These are phyloP conservation scores for Huntiella bhutanensis DNA, from an alignment of 2,329 filamentous ascomycete species.

Conservation along the genomic window DNA sequence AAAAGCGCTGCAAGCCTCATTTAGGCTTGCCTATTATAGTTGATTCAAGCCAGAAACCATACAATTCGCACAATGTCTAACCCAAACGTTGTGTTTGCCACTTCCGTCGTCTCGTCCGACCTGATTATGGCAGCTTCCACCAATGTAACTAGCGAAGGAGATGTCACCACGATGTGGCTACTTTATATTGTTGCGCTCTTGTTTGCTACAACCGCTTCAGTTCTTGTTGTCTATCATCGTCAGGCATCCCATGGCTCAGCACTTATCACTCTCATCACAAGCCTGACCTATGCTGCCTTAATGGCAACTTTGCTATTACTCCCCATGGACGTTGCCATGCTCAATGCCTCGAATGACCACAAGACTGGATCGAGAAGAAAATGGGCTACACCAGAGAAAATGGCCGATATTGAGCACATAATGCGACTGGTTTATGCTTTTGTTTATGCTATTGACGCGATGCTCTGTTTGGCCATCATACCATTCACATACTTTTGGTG, in stretches of 20 bases:
- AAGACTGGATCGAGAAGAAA: constrained; percentile 70
- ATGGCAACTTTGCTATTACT: constrained; percentile 83
- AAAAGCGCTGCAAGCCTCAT: too few relatives aligned
- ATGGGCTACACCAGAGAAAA: constrained; percentile 72
- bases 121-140: neutral
- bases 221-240: constrained; percentile 79
- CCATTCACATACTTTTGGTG: constrained; percentile 98
- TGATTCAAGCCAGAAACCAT: too few relatives aligned
- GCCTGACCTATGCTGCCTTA: constrained; percentile 69
- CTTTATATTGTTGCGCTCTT: constrained; percentile 70
- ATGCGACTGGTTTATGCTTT: constrained; percentile 83
- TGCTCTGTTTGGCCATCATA: constrained; percentile 75
- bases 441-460: constrained; percentile 76
- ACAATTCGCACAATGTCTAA: too few relatives aligned
- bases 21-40: too few relatives aligned
- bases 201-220: constrained; percentile 56
- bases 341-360: constrained; percentile 68
- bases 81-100: too few relatives aligned
- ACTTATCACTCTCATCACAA: constrained; percentile 65
- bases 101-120: neutral
- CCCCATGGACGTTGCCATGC: constrained; percentile 85
- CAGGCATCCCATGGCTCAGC: constrained; percentile 73
- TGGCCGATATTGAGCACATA: constrained; percentile 60
- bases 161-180: constrained; percentile 60
- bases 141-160: neutral